A percentile compares a stretch with the other conserved stretches of the same genome.
Conservation (phyloP, 2,329 filamentous ascomycete species). For the Lachnellula occidentalis region DNA sequence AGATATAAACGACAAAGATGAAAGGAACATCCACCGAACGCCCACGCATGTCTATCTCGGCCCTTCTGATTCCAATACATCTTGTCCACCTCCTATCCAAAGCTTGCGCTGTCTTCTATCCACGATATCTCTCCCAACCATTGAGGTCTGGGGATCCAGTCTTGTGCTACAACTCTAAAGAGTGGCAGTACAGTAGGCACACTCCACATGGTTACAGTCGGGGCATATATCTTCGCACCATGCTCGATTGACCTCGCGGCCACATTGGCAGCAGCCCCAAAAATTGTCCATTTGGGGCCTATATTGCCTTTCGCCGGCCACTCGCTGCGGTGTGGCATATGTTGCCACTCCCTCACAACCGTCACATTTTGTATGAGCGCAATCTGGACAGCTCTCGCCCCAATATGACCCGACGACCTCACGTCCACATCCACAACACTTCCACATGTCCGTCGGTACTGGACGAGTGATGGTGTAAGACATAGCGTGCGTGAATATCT, state of each 20-base stretch:
- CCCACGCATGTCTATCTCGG: background rate
- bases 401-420: background rate
- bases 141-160: background rate
- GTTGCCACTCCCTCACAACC: background rate
- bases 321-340: background rate
- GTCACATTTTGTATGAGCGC: conserved; percentile 1
- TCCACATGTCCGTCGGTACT: background rate
- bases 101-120: background rate
- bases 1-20: background rate
- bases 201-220: conserved; percentile 1
- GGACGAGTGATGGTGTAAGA: background rate
- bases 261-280: conserved; percentile 14
- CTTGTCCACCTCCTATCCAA: background rate
- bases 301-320: background rate
- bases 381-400: conserved; percentile 1
- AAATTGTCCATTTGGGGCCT: conserved; percentile 2
- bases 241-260: conserved; percentile 6
- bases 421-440: conserved; percentile 2
- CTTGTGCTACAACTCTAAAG: background rate
- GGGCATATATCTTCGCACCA: conserved; percentile 1
- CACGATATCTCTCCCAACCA: background rate
- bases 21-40: background rate
- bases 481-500: background rate
- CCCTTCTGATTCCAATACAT: background rate
- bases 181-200: background rate